Conservation (phyloP, 2,329 filamentous ascomycete genomes). For the Nothopassalora personata region DNA sequence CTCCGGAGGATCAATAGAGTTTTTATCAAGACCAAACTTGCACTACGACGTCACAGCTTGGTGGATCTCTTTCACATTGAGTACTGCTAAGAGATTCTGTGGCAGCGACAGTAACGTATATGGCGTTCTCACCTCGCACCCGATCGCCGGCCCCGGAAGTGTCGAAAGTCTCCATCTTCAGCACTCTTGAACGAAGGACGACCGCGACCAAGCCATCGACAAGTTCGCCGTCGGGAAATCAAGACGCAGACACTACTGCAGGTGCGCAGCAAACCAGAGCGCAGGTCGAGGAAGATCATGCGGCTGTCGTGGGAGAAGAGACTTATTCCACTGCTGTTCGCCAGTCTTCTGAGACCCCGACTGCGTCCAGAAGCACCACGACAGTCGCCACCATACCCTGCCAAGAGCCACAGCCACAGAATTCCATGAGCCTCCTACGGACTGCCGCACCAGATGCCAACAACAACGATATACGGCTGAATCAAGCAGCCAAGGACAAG, state of each 20-base stretch:
- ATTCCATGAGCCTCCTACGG: background rate
- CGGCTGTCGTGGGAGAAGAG: no score
- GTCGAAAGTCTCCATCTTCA: background rate
- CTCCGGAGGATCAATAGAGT: background rate
- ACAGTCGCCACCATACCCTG: background rate
- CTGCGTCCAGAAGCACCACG: background rate
- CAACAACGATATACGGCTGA: constrained; percentile 3
- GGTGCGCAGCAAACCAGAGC: background rate
- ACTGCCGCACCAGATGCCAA: constrained; percentile 4
- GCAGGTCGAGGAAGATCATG: background rate
- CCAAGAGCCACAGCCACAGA: background rate
- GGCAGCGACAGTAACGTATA: background rate
- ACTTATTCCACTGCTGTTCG: no score
- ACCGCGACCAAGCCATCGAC: background rate
- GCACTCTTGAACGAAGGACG: background rate
- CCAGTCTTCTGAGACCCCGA: no score
- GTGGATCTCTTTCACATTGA: background rate
- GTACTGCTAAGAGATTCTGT: background rate
- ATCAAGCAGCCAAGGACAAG: constrained; percentile 1
- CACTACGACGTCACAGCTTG: background rate
- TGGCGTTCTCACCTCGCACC: background rate
- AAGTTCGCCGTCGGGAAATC: background rate
- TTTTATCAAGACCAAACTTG: background rate
- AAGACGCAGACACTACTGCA: background rate
- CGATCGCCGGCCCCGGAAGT: background rate